Conservation (phyloP, 129 eudicot species). For the Erigeron canadensis region DNA sequence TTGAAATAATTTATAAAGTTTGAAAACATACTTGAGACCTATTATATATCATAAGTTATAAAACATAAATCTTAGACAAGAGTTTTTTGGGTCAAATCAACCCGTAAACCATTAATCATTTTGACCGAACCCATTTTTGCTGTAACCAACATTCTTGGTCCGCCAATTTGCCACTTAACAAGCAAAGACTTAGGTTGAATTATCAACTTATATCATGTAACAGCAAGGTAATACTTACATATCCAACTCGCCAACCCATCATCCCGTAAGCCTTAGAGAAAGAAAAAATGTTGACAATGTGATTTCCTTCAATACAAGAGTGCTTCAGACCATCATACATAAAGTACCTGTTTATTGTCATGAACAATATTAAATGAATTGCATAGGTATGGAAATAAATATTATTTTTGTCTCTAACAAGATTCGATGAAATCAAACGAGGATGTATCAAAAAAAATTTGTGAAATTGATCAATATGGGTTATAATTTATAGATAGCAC, state of each 20-base stretch:
- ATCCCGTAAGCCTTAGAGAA: slow-evolving; percentile 99
- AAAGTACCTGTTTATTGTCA: slow-evolving; percentile 62
- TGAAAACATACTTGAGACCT: background rate
- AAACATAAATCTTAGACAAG: background rate
- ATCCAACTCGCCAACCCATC: slow-evolving; percentile 99
- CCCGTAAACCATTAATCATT: background rate
- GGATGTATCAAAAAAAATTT: background rate
- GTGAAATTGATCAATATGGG: background rate
- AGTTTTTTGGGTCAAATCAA: background rate
- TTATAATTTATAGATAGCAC: background rate
- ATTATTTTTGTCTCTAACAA: background rate
- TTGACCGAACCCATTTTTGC: background rate
- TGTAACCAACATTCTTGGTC: background rate
- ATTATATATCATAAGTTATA: background rate
- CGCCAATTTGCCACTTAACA: slow-evolving; percentile 1
- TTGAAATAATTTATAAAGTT: background rate
- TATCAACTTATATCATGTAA: slow-evolving; percentile 10
- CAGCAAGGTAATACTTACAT: slow-evolving; percentile 60
- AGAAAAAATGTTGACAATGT: slow-evolving; percentile 88
- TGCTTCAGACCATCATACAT: slow-evolving; percentile 99
- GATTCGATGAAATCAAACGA: background rate
- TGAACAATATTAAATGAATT: background rate
- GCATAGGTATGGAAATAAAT: background rate
- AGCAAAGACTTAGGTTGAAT: background rate
- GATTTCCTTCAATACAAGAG: slow-evolving; percentile 77